Evolutionary conservation across 768 basidiomycete genomes (phyloP), one percentile per base, ranked within the genome.

Genomic region (Pleurotus citrinopileatus): DNA sequence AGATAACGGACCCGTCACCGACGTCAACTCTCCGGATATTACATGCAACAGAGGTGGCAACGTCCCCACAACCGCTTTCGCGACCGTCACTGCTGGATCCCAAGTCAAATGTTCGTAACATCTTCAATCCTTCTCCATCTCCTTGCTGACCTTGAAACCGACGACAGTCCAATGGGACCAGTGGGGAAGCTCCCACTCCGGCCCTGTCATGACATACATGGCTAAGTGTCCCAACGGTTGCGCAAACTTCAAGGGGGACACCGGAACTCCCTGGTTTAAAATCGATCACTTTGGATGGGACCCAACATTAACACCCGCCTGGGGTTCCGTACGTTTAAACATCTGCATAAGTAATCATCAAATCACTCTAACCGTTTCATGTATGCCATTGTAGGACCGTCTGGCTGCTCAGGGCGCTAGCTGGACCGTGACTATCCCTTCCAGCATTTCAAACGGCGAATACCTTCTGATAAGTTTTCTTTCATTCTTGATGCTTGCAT

Each of bases 371-470:
- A n/a, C n/a, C n/a, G n/a, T n/a, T n/a, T n/a, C n/a, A n/a, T 25
- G 2, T 10, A 22, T 9, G 20, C 8, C 23, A 8, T 22, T 28
- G 12, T 15, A 51, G 57, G 59, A 60, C 28, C 57, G 55, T 15
- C 53, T 56, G 6, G 54, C 53, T 59, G 47, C 60, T 28, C 53
- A 64, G 70, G 75, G 56, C 64, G 72, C 56, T 58, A 70, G 45
- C 60, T 79, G 67, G 59, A 68, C 65, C 17, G 68, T 69, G 20
- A 60, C 59, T 15, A 63, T 74, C 37, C 71, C 72, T 10, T 56
- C 63, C 4, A 67, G 68, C 12, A 64, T 73, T 8, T 66, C 71
- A 5, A 63, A 66, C 20, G 71, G 70, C 22, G 64, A 72, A 56
- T 72, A 73, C 56, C 64, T 74, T 37, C 63, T 73, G 44, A 66